Percentiles rank a stretch among this genome's conserved stretches.
phyloP scores from a whole-genome alignment of 2,329 filamentous ascomycete genomes.

The Trichoderma sp. region DNA sequence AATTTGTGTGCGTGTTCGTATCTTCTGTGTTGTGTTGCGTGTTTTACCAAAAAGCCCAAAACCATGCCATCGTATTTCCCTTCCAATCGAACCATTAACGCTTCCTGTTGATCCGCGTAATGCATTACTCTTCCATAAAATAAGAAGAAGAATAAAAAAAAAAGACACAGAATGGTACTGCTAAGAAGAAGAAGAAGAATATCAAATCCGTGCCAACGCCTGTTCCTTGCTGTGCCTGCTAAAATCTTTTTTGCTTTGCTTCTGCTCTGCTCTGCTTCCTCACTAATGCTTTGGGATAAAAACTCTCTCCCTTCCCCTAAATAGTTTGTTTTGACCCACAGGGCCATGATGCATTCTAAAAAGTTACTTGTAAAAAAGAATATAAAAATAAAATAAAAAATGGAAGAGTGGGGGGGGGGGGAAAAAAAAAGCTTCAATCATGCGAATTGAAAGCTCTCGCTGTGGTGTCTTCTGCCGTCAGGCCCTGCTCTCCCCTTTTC shows the following conservation, averaged over 20 bases:
- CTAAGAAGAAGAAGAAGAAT: background rate
- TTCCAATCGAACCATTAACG: conserved; percentile 12
- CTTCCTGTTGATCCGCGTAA: conserved; percentile 22
- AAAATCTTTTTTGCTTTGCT: conserved; percentile 15
- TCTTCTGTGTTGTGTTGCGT: background rate
- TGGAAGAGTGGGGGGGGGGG: too few species aligned
- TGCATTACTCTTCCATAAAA: conserved; percentile 2
- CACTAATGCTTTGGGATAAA: background rate
- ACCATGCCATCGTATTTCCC: conserved; percentile 17
- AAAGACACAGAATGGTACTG: too few species aligned
- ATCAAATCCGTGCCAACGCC: conserved; percentile 6
- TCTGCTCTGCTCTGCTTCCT: background rate
- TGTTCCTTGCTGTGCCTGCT: conserved; percentile 10
- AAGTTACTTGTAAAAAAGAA: background rate
- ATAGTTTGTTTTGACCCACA: background rate
- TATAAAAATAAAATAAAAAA: background rate
- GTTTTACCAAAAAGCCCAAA: background rate
- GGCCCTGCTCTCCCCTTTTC: conserved; percentile 34
- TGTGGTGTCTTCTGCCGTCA: conserved; percentile 32
- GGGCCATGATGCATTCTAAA: conserved; percentile 4
- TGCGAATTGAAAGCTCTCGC: conserved; percentile 38
- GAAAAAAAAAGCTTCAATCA: conserved; percentile 18
- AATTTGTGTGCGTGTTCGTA: background rate
- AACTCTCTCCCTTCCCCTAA: background rate
- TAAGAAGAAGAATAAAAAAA: background rate